Base-by-base conservation (phyloP, 306 rosid genomes). In the Crotalaria pallida region DNA sequence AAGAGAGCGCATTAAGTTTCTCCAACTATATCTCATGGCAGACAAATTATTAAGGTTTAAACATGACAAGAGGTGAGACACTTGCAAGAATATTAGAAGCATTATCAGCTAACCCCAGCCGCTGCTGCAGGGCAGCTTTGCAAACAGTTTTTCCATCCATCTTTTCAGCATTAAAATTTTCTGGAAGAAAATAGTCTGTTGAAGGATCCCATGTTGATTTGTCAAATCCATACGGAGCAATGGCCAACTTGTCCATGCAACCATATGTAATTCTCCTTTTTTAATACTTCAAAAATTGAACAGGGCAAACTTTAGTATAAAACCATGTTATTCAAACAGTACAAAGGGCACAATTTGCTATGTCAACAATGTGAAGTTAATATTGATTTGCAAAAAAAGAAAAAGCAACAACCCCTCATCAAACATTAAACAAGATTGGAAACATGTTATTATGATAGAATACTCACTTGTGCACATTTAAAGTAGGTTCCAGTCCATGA, bases 131-230 rank as follows among this genome's bases (percentile, higher is more conserved):
- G 57, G 82, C 89, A 31, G 75, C 79, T 80, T 83, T 89, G 86
- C 98, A 88, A 77, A 72, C 72, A 55, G 76, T 40, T 89, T 92
- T 92, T 50, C 98, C 98, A 17, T 80, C 72, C 82, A 92, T 70
- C 75, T 84, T 83, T 43, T 84, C 88, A 15, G 80, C 84, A 72
- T 74, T 78, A 77, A 84, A 92, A 67, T 83, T 84, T 77, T 67
- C 61, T 40, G 96, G 96, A 83, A 89, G 87, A 84, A 76, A 76
- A 58, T 26, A 74, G 81, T 92, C 98, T 52, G 77, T 83, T 47
- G 85, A 81, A 67, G 98, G 98, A 84, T 89, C 88, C 96, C 98
- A 92, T 41, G 73, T 74, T 44, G 82, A 80, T 75, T 80, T 82
- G 59, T 92, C 96, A 53, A 86, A 80, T 72, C 98, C 96, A 72